These are phyloP conservation scores for Podospora comata DNA, from an alignment of 495 filamentous ascomycete genomes.

Conservation along the genomic window DNA sequence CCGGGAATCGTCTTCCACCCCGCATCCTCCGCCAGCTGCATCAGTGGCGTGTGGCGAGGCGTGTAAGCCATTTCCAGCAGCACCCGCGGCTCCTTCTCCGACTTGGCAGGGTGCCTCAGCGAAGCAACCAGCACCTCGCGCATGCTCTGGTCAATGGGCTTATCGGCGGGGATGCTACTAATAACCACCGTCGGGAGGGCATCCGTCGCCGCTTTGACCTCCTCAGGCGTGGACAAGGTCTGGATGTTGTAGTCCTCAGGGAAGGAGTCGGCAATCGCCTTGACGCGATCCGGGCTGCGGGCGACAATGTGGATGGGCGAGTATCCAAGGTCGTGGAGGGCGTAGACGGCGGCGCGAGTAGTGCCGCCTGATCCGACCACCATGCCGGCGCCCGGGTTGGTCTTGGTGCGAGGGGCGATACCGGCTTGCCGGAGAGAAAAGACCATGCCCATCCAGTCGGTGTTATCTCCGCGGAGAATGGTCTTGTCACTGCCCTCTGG, in stretches of 20 bases:
- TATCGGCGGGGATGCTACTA: constrained; percentile 87
- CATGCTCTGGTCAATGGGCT: constrained; percentile 72
- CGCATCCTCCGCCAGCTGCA: constrained; percentile 73
- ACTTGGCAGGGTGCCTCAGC: constrained; percentile 47
- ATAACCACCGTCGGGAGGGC: constrained; percentile 68
- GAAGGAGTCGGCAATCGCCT: constrained; percentile 67
- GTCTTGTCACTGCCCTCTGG: constrained; percentile 31
- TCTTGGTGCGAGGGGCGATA: constrained; percentile 41
- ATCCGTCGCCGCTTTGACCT: constrained; percentile 44
- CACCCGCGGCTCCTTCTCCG: constrained; percentile 48
- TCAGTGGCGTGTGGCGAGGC: constrained; percentile 75
- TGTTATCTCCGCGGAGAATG: constrained; percentile 80
- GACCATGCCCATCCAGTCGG: constrained; percentile 93
- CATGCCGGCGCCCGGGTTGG: constrained; percentile 50
- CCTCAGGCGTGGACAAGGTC: constrained; percentile 53
- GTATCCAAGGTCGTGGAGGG: constrained; percentile 78
- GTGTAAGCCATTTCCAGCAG: constrained; percentile 97
- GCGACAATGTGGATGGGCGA: constrained; percentile 84
- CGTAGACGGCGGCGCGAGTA: constrained; percentile 85
- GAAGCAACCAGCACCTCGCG: constrained; percentile 61
- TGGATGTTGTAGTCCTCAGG: constrained; percentile 70
- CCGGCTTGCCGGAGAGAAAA: constrained; percentile 73
- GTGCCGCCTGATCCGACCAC: constrained; percentile 92
- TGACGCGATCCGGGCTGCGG: constrained; percentile 64
- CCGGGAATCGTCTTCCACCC: constrained; percentile 89